Evolutionary conservation across 768 basidiomycete species (phyloP), one percentile per base, ranked within the genome.

Genomic region (Nevesoporus exiguus): DNA sequence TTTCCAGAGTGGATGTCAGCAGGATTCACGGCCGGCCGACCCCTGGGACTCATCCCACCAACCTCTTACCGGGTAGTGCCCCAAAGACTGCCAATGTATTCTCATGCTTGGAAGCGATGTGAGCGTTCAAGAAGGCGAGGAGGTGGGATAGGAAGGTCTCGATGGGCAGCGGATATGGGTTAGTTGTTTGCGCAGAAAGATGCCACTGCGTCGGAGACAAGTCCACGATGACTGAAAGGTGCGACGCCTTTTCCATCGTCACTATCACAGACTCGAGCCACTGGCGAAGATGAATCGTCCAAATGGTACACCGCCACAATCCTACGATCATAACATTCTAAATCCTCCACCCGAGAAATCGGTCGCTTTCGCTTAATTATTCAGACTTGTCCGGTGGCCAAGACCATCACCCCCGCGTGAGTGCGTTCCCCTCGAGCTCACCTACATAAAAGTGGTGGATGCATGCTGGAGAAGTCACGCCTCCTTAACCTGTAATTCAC

Each of bases 71-170:
- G 1, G 90, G 90, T 44, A 93, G 77, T 5, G 95, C 96, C 8
- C 84, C 96, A 67, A 93, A 96, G 51, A 98, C 89, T 7, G 93
- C 90, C 36, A 99, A 78, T 5, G 89, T 82, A 67, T 99, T 99
- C 69, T 96, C 94, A 73, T 94, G 88, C 59, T 87, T 84, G 58
- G 84, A 81, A 2, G 94, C 94, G 56, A 98, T 80, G 72, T 98
- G 94, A 3, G 93, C 83, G 66, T 99, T 98, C 64, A 96, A 76
- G 65, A 98, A 96, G 29, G 90, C 86, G 53, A 98, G 80, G 25
- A 97, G 75, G 63, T 93, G 90, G 3, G 90, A 83, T 43, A 98
- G 77, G 67, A 98, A 97, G 1, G 79, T 61, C 19, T 80, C 73
- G 41, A 98, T 79, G 2, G 85, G 68, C 13, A 98, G 72, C 0